phyloP scores from a whole-genome alignment of 176 grass and related monocot species.

The Zoysia japonica region DNA sequence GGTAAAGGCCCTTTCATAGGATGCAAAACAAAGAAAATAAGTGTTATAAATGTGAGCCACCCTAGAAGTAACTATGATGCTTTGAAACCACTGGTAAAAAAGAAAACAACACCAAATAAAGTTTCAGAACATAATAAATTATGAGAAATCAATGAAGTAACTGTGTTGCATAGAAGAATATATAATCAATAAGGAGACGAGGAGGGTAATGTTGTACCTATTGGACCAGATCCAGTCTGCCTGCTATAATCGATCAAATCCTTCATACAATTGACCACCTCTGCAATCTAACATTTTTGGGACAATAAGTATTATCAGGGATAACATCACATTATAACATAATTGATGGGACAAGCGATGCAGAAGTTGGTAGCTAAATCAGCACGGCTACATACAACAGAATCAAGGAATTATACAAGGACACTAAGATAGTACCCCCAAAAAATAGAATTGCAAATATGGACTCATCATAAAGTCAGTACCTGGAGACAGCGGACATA shows the following conservation, averaged over 20 bases:
- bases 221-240: constrained; percentile 83
- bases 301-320: constrained; percentile 35
- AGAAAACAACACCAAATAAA: background rate
- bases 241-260: constrained; percentile 98
- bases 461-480: constrained; percentile 15
- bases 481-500: constrained; percentile 97
- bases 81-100: background rate
- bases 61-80: background rate
- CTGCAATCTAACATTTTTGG: constrained; percentile 61
- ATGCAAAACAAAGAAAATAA: too few species aligned
- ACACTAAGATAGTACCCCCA: constrained; percentile 2
- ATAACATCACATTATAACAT: constrained; percentile 2
- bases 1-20: too few species aligned
- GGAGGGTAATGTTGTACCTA: constrained; percentile 44
- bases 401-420: background rate
- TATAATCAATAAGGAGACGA: background rate
- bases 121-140: background rate
- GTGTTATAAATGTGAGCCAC: too few species aligned
- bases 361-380: background rate
- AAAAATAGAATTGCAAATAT: background rate
- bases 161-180: constrained; percentile 1
- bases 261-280: constrained; percentile 99
- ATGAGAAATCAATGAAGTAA: background rate
- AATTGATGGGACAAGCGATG: background rate
- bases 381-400: background rate